These are phyloP conservation scores for Geotrichum cucujoidarum DNA, from an alignment of 1,139 yeast genomes.

Conservation along the genomic window DNA sequence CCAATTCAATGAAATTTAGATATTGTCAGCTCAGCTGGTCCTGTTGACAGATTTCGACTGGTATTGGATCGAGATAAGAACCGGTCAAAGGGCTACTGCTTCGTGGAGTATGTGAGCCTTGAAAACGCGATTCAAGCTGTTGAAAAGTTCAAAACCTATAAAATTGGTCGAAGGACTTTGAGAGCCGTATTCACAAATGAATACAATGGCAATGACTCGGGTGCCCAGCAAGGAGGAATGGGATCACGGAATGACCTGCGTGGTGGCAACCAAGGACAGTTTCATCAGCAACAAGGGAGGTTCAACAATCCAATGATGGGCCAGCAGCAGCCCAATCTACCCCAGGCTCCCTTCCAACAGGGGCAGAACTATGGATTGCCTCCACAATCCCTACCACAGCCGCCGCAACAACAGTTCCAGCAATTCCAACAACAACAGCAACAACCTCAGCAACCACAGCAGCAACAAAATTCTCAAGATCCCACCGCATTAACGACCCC, in stretches of 20 bases:
- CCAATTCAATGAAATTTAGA: constrained; percentile 33
- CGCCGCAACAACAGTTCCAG: constrained; percentile 1
- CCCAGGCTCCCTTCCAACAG: not conserved
- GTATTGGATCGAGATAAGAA: constrained; percentile 68
- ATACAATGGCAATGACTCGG: constrained; percentile 11
- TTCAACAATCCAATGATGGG: constrained; percentile 21
- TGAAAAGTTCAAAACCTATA: constrained; percentile 58
- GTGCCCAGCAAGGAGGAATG: not conserved
- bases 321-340: constrained; percentile 1
- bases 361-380: not conserved
- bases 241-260: not conserved
- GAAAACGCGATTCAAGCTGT: constrained; percentile 82
- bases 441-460: not conserved
- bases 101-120: constrained; percentile 55
- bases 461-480: not conserved
- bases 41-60: constrained; percentile 61
- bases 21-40: constrained; percentile 68
- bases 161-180: constrained; percentile 58
- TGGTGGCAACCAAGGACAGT: not conserved
- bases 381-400: constrained; percentile 19
- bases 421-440: constrained; percentile 11
- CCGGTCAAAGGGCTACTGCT: constrained; percentile 76
- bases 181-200: constrained; percentile 66
- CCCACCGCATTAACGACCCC: constrained; percentile 45
- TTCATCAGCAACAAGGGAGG: not conserved